Base-by-base conservation (phyloP, 2,329 filamentous ascomycete genomes). In the Botryotinia globosa region DNA sequence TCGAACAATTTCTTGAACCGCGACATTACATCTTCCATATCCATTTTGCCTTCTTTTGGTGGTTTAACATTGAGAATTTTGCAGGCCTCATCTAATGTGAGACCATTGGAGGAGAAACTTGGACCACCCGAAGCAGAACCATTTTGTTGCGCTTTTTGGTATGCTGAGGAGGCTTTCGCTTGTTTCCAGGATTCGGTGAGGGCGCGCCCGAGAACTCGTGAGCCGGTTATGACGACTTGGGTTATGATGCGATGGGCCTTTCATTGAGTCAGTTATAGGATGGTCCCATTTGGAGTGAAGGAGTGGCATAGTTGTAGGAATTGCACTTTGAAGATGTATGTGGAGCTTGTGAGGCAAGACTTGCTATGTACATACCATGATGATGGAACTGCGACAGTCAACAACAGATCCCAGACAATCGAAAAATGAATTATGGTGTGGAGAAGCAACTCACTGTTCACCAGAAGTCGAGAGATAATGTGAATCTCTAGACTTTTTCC, bases 1-100 rank as follows among this genome's bases (percentile, higher is more conserved):
- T 99, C 96, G 81, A 98, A 99, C 65, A 99, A 85, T 76, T 91
- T 90, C 88, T 98, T 98, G 87, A 98, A 99, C 71, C 94, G 88
- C 78, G 92, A 90, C 83, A 92, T 91, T 72, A 97, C 90, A 76
- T 91, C 87, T 78, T 94, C 92, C 81, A 94, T 85, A 81, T 94
- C 92, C 74, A 91, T 87, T 81, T 94, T 87, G 63, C 93, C 94
- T 74, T 87, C 88, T 81, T 92, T 88, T 1, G 95, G 94, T 54
- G 94, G 93, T 82, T 95, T 93, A 78, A 99, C 94, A 82, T 99
- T 97, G 75, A 99, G 88, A 80, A 99, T 98, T 84, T 94, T 93
- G 88, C 94, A 98, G 71, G 96, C 96, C 86, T 99, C 96, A 78
- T 97, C 94, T 79, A 99, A 90, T 14, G 94, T 96, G 83, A 98